Conservation (phyloP, 139 green algal genomes). For the Klebsormidium nitens region DNA sequence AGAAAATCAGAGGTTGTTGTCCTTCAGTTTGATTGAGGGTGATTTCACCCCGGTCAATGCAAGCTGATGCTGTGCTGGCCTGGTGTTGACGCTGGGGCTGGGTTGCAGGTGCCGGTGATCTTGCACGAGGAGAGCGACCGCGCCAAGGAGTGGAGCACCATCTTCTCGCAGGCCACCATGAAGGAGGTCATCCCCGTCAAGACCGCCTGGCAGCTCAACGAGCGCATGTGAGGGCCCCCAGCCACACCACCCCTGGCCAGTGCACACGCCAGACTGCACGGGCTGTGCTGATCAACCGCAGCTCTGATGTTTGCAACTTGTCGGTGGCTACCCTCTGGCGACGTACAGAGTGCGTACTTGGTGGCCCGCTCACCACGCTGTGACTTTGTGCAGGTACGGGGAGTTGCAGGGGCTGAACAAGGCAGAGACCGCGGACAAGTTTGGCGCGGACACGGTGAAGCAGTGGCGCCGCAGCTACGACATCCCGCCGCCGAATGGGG, state of each 20-base stretch:
- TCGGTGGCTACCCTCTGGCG: no score
- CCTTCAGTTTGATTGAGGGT: no score
- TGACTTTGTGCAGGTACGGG: constrained; percentile 33
- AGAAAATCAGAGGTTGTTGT: no score
- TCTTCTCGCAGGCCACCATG: constrained; percentile 30
- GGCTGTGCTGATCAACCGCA: no score
- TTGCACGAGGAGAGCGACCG: constrained; percentile 33
- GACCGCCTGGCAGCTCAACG: constrained; percentile 40
- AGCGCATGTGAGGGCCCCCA: constrained; percentile 33
- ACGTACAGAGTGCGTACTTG: no score
- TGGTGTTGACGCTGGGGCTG: no score
- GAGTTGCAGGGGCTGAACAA: constrained; percentile 47
- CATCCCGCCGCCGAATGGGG: constrained; percentile 39
- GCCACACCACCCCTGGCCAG: no score
- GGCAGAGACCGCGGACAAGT: constrained; percentile 49
- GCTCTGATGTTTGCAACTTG: no score
- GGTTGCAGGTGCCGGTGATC: constrained; percentile 34
- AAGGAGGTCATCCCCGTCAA: constrained; percentile 35
- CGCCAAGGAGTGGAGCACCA: constrained; percentile 28
- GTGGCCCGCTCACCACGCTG: no score
- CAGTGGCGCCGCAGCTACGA: constrained; percentile 38
- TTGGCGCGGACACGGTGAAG: constrained; percentile 44
- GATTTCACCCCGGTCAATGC: not conserved
- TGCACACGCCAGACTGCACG: no score
- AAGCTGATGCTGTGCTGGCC: no score